Evolutionary conservation across 495 filamentous ascomycete genomes (phyloP).

Genomic region (Podospora conica): DNA sequence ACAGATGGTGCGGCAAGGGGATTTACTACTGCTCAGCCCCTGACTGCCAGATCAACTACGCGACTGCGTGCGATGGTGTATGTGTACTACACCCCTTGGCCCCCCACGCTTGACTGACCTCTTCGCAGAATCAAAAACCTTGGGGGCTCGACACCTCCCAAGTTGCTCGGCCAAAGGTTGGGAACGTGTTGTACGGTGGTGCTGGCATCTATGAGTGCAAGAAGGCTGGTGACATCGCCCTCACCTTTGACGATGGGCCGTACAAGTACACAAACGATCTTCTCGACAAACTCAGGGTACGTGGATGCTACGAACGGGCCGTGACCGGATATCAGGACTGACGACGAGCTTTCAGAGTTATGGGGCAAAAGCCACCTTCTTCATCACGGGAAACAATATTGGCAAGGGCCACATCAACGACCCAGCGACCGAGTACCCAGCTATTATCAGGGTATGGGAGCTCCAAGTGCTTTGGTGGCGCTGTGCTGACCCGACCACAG

Average conservation of each 20-base stretch:
- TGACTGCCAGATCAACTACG: slow-evolving; percentile 64
- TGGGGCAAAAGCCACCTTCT: slow-evolving; percentile 69
- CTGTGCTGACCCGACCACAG: slow-evolving; percentile 22
- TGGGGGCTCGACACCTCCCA: slow-evolving; percentile 53
- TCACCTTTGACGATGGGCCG: slow-evolving; percentile 78
- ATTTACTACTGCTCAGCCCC: slow-evolving; percentile 60
- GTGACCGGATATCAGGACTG: neutral
- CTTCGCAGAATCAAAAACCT: slow-evolving; percentile 48
- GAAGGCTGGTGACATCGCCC: slow-evolving; percentile 56
- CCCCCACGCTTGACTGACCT: slow-evolving; percentile 1
- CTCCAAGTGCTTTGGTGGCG: too few species aligned
- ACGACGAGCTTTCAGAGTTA: slow-evolving; percentile 40
- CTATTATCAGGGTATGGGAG: slow-evolving; percentile 49
- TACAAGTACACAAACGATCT: slow-evolving; percentile 62
- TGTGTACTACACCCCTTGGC: neutral
- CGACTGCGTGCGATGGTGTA: slow-evolving; percentile 56
- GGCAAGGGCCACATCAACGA: slow-evolving; percentile 68
- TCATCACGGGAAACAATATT: slow-evolving; percentile 69
- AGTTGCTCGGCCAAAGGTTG: slow-evolving; percentile 54
- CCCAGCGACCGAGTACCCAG: slow-evolving; percentile 47
- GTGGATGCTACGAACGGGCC: neutral
- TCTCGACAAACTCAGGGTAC: slow-evolving; percentile 55
- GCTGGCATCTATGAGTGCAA: slow-evolving; percentile 61
- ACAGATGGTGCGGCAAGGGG: slow-evolving; percentile 54
- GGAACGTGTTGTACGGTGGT: slow-evolving; percentile 54